phyloP scores from a whole-genome alignment of 192 early-diverging fungal species.

The Rhizoclosmatium globosum region DNA sequence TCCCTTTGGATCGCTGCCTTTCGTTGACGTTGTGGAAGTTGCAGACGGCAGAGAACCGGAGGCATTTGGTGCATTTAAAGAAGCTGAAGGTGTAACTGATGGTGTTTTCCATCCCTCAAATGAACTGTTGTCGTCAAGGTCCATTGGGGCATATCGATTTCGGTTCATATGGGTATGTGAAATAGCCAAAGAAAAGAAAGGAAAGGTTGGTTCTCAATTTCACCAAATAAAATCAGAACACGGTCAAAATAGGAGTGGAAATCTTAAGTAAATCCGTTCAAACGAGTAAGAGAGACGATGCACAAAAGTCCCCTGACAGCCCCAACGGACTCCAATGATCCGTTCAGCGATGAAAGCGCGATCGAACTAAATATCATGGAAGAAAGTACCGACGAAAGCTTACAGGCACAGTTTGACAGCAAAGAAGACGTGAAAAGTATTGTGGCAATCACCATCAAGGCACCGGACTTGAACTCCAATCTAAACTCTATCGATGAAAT shows the following conservation, averaged over 20 bases:
- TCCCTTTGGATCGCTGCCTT: no score
- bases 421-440: background rate
- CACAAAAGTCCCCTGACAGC: background rate
- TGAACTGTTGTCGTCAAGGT: conserved; percentile 20
- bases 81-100: background rate
- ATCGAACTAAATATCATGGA: background rate
- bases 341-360: background rate
- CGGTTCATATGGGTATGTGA: background rate
- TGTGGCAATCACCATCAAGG: background rate
- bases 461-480: no score
- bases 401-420: no score
- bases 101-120: conserved; percentile 12
- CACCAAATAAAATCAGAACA: no score
- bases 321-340: background rate
- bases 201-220: no score
- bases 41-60: no score
- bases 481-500: no score
- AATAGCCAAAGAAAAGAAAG: background rate
- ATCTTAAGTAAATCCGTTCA: no score
- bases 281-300: no score
- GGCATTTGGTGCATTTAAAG: no score
- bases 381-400: background rate
- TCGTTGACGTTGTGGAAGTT: no score
- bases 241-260: no score
- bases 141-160: conserved; percentile 31